Conservation (phyloP, 2,329 filamentous ascomycete species). For the Cephalotrichum gorgonifer region DNA sequence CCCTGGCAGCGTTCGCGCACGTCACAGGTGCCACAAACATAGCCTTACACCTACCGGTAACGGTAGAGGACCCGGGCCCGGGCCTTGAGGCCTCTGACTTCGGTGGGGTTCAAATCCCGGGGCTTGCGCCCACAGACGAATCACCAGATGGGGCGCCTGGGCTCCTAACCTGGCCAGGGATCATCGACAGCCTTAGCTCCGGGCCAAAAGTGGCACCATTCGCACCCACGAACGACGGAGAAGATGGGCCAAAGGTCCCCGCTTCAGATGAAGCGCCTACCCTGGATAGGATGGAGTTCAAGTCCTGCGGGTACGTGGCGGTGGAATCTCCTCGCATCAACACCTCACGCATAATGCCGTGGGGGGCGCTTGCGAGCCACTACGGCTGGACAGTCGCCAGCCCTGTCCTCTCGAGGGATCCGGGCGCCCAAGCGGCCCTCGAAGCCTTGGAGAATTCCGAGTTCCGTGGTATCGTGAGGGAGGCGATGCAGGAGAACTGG, state of each 20-base stretch:
- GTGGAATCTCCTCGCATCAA: background rate
- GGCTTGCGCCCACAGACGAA: too few relatives aligned
- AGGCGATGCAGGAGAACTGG: background rate
- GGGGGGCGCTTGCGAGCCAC: background rate
- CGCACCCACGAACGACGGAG: too few relatives aligned
- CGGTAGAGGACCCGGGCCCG: too few relatives aligned
- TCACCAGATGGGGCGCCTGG: too few relatives aligned
- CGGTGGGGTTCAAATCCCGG: too few relatives aligned
- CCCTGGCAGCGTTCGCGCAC: too few relatives aligned
- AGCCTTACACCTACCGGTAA: too few relatives aligned
- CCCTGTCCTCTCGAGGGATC: background rate
- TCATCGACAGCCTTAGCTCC: background rate
- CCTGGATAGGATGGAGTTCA: background rate
- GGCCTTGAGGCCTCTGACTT: too few relatives aligned
- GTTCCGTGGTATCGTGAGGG: background rate
- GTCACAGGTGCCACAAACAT: too few relatives aligned
- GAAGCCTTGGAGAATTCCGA: background rate
- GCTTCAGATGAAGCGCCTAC: background rate
- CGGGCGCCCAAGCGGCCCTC: background rate
- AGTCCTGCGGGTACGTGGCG: background rate
- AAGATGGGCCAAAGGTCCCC: background rate
- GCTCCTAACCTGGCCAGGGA: background rate
- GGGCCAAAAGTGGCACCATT: background rate
- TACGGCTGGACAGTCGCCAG: background rate
- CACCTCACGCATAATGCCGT: background rate